Evolutionary conservation across 805 yeast species (phyloP).

Genomic region (Candida ascalaphidarum): DNA sequence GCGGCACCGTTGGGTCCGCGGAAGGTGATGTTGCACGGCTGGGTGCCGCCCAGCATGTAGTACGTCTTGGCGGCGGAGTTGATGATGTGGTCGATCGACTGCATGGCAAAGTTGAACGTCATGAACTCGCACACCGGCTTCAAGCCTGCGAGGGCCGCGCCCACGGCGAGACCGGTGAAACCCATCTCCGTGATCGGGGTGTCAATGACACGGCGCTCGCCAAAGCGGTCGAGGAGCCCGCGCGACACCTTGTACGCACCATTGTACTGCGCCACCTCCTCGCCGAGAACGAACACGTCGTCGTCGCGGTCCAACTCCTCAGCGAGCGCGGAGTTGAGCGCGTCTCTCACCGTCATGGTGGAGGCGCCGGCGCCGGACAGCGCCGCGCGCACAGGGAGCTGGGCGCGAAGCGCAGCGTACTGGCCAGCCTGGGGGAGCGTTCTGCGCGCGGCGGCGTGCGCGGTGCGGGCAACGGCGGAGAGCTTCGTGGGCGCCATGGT

Average conservation of each 20-base stretch:
- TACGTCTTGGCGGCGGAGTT: conserved; percentile 98
- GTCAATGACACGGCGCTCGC: conserved; percentile 87
- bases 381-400: conserved; percentile 29
- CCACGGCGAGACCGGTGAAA: conserved; percentile 89
- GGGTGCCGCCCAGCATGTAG: conserved; percentile 99
- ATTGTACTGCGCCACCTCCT: conserved; percentile 98
- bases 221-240: conserved; percentile 91
- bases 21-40: conserved; percentile 93
- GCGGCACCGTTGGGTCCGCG: conserved; percentile 99
- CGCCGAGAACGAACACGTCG: conserved; percentile 93
- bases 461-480: conserved; percentile 35
- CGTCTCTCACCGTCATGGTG: conserved; percentile 90
- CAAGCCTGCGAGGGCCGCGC: conserved; percentile 93
- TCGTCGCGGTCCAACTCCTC: conserved; percentile 97
- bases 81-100: conserved; percentile 95
- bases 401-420: conserved; percentile 27
- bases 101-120: conserved; percentile 99
- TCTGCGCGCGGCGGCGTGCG: conserved; percentile 28
- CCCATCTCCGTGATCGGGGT: conserved; percentile 99
- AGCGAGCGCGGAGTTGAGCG: conserved; percentile 87
- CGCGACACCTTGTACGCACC: conserved; percentile 98
- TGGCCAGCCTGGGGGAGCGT: conserved; percentile 20
- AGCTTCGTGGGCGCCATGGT: conserved; percentile 17
- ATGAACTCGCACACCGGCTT: conserved; percentile 97
- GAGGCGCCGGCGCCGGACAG: conserved; percentile 44